Evolutionary conservation across 139 green algal species (phyloP), one percentile per base, ranked within the genome.

Genomic region (Protoeuglena noctilucae): DNA sequence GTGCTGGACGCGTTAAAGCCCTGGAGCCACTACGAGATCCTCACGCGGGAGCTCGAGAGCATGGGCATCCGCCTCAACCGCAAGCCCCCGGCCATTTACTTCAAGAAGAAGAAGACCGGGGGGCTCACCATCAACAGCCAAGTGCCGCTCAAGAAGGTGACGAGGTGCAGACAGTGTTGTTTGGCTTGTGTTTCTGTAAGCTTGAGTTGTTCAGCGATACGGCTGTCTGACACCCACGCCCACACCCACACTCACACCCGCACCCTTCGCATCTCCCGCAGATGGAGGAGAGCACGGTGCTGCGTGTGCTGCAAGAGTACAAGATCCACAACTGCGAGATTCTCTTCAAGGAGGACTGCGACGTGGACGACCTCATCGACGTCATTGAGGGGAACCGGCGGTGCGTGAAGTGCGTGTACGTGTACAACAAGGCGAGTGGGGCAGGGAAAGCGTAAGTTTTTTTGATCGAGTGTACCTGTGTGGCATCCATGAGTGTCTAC

Each of bases 391-490:
- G 83, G 45, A 93, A 94, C 76, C 66, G 85, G 24, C 66, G 74
- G 2, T 94, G 93, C 68, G 71, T 95, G 7, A 84, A 86, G 58
- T 98, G 89, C 75, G 62, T 97, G 28, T 99, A 98, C 67, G 92
- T 99, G 56, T 99, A 97, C 79, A 99, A 99, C 77, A 99, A 99
- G 69, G 74, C 87, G 19, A 63, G n/a, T n/a, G n/a, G n/a, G n/a
- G n/a, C n/a, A n/a, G n/a, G n/a, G n/a, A n/a, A n/a, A n/a, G n/a
- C n/a, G n/a, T n/a, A n/a, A n/a, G n/a, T n/a, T n/a, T n/a, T n/a
- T n/a, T n/a, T n/a, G n/a, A n/a, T n/a, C n/a, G n/a, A n/a, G n/a
- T n/a, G n/a, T n/a, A 80, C 34, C 62, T 81, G 24, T 80, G 75
- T 58, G 63, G 48, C n/a, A n/a, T n/a, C n/a, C n/a, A n/a, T n/a